Base-by-base conservation (phyloP, 495 filamentous ascomycete species). In the Filosporella fistucella region DNA sequence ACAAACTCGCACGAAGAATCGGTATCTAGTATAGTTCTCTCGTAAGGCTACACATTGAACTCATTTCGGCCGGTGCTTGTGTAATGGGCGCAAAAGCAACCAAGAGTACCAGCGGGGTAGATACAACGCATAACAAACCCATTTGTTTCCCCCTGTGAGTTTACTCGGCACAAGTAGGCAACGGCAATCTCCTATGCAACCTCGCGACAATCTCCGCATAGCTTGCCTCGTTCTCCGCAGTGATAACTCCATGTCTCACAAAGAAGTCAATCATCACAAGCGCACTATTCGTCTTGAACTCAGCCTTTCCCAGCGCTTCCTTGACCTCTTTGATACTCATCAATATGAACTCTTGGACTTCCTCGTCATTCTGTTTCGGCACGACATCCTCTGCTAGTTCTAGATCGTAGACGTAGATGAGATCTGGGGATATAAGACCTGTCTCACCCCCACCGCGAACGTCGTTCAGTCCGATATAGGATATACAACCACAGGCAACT, bases 271-370 rank as follows among this genome's bases (percentile, higher is more conserved):
- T 53, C 36, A 76, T 45, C 25, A 76, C 71, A 4, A 69, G 51
- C 10, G 66, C 72, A 47, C 68, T 68, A 49, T 74, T 75, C 1
- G 70, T 64, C 58, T 80, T 82, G 58, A 83, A 83, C 59, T 76
- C 68, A 12, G 65, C 60, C 2, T 46, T 45, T 22, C 56, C 29
- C 45, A 83, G 51, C 0, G 68, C 68, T 17, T 45, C 46, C 39
- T 63, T 59, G 1, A 82, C 67, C 20, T 81, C 66, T 0, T 68
- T 67, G 1, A 77, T 55, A 5, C 44, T 54, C 72, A 73, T 74
- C 23, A 74, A 54, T 10, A 54, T 57, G 52, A 82, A 78, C 20
- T 61, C 58, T 39, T 73, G 65, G 3, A 77, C 76, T 49, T 83
- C 80, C 12, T 66, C 66, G 47, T 82, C 76, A 9, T 62, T 58